Evolutionary conservation across 1,284 basidiomycete genomes (phyloP).

Genomic region (Xerocomus nothofagi): DNA sequence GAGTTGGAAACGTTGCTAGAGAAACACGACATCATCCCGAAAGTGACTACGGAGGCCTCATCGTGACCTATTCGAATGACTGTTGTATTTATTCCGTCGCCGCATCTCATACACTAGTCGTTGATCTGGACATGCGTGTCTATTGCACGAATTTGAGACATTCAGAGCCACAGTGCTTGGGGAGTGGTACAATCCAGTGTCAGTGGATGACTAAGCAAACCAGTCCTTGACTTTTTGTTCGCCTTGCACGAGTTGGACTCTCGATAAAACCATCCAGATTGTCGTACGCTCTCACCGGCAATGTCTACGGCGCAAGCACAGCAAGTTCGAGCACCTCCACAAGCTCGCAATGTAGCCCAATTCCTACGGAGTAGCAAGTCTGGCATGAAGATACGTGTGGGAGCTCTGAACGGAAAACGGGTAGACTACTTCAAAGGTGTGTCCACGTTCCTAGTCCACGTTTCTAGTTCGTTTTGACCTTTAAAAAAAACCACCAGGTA

Average conservation of each 20-base stretch:
- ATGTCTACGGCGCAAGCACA: slow-evolving; percentile 56
- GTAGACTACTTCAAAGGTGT: slow-evolving; percentile 96
- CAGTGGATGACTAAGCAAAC: slow-evolving; percentile 18
- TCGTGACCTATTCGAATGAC: slow-evolving; percentile 6
- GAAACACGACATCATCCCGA: slow-evolving; percentile 67
- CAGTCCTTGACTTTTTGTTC: neutral
- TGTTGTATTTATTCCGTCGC: neutral
- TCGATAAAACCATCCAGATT: neutral
- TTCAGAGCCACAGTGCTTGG: no score
- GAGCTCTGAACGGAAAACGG: slow-evolving; percentile 91
- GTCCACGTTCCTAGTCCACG: neutral
- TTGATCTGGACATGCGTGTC: neutral
- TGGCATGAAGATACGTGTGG: slow-evolving; percentile 87
- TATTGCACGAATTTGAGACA: neutral
- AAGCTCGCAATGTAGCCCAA: slow-evolving; percentile 77
- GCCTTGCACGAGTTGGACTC: neutral
- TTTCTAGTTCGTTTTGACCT: neutral
- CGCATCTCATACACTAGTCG: slow-evolving; percentile 3
- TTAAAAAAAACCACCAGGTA: slow-evolving; percentile 61
- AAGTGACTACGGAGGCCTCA: slow-evolving; percentile 14
- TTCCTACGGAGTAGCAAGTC: slow-evolving; percentile 85
- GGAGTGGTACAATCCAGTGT: no score
- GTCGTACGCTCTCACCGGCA: slow-evolving; percentile 1
- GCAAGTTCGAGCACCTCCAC: slow-evolving; percentile 72
- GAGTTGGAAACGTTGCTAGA: slow-evolving; percentile 86